Evolutionary conservation across 768 basidiomycete species (phyloP).

Genomic region (Xerocomellus chrysenteron): DNA sequence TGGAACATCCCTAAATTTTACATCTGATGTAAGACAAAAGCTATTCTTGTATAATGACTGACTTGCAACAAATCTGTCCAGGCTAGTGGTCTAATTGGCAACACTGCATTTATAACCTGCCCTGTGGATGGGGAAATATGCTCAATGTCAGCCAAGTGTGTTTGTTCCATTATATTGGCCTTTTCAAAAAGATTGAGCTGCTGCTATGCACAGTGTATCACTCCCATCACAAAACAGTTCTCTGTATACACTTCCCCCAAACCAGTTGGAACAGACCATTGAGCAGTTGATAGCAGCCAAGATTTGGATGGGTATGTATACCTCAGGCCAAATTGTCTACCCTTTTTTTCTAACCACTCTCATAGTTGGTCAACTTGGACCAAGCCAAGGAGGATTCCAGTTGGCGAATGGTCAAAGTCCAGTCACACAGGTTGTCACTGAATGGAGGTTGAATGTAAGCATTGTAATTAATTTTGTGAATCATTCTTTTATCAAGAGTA

Average conservation of each 20-base stretch:
- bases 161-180: neutral
- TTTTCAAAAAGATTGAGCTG: neutral
- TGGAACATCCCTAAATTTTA: neutral
- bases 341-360: neutral
- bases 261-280: conserved; percentile 1
- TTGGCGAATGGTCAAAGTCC: neutral
- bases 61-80: neutral
- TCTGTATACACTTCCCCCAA: neutral
- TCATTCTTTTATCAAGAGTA: neutral
- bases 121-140: neutral
- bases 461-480: neutral
- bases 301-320: conserved; percentile 17
- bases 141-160: neutral
- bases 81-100: neutral
- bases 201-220: neutral
- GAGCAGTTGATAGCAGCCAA: neutral
- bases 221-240: neutral
- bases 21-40: neutral
- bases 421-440: conserved; percentile 5
- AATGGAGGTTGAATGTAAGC: conserved; percentile 17
- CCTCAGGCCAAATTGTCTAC: no score
- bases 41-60: no score
- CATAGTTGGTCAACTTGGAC: conserved; percentile 9
- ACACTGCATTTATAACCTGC: neutral
- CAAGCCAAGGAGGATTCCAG: conserved; percentile 5